Evolutionary conservation across 169 alveolate genomes (phyloP), one percentile per base, ranked within the genome.

Genomic region (Eimeria tenella): DNA sequence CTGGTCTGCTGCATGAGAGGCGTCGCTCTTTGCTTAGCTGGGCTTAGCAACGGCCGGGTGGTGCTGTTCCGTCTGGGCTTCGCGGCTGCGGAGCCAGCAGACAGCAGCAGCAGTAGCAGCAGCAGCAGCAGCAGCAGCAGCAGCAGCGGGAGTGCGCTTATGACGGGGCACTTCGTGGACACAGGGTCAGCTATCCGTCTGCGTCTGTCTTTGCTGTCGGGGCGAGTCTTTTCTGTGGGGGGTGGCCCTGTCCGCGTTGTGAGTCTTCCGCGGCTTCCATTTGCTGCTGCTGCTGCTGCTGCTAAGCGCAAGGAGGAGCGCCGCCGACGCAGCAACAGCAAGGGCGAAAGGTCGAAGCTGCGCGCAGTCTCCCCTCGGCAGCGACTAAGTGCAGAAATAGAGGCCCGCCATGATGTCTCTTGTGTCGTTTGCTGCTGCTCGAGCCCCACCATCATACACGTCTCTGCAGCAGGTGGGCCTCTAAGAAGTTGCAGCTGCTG

Each of bases 1-100:
- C 63, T 63, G 9, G 50, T 86, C 31, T 42, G 71, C 52, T 23
- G 60, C 52, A 8, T 86, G 81, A 82, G 55, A n/a, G 68, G 74
- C 25, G 31, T n/a, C 83, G 7, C 82, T 9, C 31, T 58, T 8
- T 50, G 74, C 50, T 52, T 86, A 5, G 82, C 68, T 4, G 93
- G 93, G 50, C 68, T 86, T 31, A 86, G 93, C 82, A 70, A 86
- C 70, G 93, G 93, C 50, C 77, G 82, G 62, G 63, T 86, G 21
- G 93, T 86, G 58, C 49, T 70, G 21, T 60, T 60, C 52, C 56
- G 81, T 17, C 82, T 86, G 23, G 82, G 60, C 53, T 19, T 86
- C 17, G 74, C 93, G 3, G 79, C 63, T 17, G 86, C 63, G 8
- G 60, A 58, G 10, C 63, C 60, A 13, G 77, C 68, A 58, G 10